Base-by-base conservation (phyloP, 139 green algal genomes). In the Chlamydomonas incerta region DNA sequence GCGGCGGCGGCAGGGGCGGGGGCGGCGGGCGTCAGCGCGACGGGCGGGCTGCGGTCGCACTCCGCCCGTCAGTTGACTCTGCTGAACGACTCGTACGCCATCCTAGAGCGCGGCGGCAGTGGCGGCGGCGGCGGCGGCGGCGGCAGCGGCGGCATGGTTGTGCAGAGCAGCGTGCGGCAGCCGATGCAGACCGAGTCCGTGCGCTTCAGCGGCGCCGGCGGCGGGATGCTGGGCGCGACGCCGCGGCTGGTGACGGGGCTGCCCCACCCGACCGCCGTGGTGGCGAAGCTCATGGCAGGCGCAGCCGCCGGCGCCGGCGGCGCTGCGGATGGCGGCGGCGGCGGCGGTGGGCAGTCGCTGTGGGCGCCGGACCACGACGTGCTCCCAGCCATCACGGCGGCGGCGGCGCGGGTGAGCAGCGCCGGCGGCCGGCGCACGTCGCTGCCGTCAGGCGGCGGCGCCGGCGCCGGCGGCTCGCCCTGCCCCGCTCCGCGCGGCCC, bases 81-180 rank as follows among this genome's bases (percentile, higher is more conserved):
- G 41, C 41, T 50, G 8, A 50, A 50, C 41, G 41, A 50, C 41
- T 50, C 41, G 8, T 50, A 50, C 41, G 41, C 41, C 41, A 5
- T 50, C 41, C 41, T 50, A 13, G 41, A 50, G 41, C 41, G 6
- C 41, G 8, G 41, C 41, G 41, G 41, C 41, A 8, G 41, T 11
- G 72, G 50, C 20, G 68, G 68, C 11, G 68, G 15, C 68, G 68
- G 68, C 35, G 68, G 21, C 72, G 50, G 14, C n/a, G 50, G 28
- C 72, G 72, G 17, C 50, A 31, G 17, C n/a, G 71, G 60, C 6
- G 60, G 29, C 20, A 2, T 62, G 8, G 72, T 47, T 1, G 46
- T 80, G n/a, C 72, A 67, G 47, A 81, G 73, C 73, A 81, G 73
- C 58, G 57, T 81, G 52, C 73, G 73, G 73, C 73, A 81, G 31